Base-by-base conservation (phyloP, 2,329 filamentous ascomycete species). In the Phyllachora maydis region DNA sequence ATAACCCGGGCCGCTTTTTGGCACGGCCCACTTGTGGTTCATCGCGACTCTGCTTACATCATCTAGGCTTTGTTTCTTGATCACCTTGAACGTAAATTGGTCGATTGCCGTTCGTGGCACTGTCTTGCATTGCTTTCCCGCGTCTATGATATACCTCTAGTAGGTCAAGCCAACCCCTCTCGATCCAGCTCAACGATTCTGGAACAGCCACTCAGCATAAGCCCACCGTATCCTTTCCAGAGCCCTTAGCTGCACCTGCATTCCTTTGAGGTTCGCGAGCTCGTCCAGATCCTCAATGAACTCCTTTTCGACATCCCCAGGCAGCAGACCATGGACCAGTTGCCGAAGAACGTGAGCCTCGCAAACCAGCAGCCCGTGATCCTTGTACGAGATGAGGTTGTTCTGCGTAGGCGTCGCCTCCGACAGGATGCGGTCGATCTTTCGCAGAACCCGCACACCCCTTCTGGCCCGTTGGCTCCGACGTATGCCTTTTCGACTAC, bases 281-380 rank as follows among this genome's bases (percentile, higher is more conserved):
- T 93, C 83, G 29, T 76, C 68, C 16, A 92, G 54, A 41, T 98
- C 88, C 44, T 91, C 77, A 26, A 82, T 49, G 38, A 98, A 93
- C 37, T 93, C 83, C 36, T 71, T 68, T 39, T 74, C 70, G 8
- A 90, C 63, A 20, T 77, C 65, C 2, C 64, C 57, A 0, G 81
- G 81, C 34, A 95, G 64, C 19, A 82, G 49, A 12, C 52, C 56
- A 24, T 56, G 55, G 2, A 74, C 73, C 21, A 75, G 60, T 35
- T 65, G 65, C 21, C 82, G 66, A 24, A 98, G 54, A 15, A 82
- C 61, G 36, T 95, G 82, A 4, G 85, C 73, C 43, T 98, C 85
- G 43, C 81, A 91, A 4, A 98, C 57, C 19, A 98, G 52, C 28
- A 93, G 53, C 2, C 88, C 88, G 36, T 92, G 81, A 36, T 95